These are phyloP conservation scores for Trichophyton benhamiae DNA, from an alignment of 2,329 filamentous ascomycete genomes.

Conservation along the genomic window DNA sequence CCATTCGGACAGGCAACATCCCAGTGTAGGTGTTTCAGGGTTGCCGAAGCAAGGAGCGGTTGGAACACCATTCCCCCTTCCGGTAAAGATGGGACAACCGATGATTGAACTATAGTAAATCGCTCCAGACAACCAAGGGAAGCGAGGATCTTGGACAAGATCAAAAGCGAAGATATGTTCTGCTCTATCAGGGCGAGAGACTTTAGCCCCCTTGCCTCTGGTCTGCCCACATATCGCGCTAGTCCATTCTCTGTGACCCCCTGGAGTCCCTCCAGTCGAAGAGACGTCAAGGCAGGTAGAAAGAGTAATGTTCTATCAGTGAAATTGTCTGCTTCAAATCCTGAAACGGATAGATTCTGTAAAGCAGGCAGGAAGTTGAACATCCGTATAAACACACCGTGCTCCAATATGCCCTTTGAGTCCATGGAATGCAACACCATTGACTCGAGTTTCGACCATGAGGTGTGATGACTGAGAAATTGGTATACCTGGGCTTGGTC, in stretches of 20 bases:
- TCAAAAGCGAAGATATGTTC: slow-evolving; percentile 40
- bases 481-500: slow-evolving; percentile 38
- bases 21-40: slow-evolving; percentile 46
- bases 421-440: slow-evolving; percentile 40
- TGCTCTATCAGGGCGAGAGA: slow-evolving; percentile 42
- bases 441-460: slow-evolving; percentile 41
- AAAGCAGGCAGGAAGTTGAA: slow-evolving; percentile 42
- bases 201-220: slow-evolving; percentile 34
- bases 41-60: slow-evolving; percentile 38
- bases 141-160: slow-evolving; percentile 41
- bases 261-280: slow-evolving; percentile 44
- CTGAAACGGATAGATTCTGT: slow-evolving; percentile 43
- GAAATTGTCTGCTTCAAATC: slow-evolving; percentile 43
- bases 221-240: slow-evolving; percentile 38
- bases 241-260: slow-evolving; percentile 47
- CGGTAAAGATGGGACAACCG: slow-evolving; percentile 36
- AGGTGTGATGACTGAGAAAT: slow-evolving; percentile 43
- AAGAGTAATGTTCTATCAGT: slow-evolving; percentile 43
- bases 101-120: slow-evolving; percentile 42
- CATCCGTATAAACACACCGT: slow-evolving; percentile 43
- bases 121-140: slow-evolving; percentile 34
- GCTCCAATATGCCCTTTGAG: slow-evolving; percentile 36
- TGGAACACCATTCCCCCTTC: slow-evolving; percentile 34
- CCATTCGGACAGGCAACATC: slow-evolving; percentile 35
- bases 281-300: slow-evolving; percentile 40